Conservation (phyloP, 73 alveolate genomes). For the Paramecium caudatum region DNA sequence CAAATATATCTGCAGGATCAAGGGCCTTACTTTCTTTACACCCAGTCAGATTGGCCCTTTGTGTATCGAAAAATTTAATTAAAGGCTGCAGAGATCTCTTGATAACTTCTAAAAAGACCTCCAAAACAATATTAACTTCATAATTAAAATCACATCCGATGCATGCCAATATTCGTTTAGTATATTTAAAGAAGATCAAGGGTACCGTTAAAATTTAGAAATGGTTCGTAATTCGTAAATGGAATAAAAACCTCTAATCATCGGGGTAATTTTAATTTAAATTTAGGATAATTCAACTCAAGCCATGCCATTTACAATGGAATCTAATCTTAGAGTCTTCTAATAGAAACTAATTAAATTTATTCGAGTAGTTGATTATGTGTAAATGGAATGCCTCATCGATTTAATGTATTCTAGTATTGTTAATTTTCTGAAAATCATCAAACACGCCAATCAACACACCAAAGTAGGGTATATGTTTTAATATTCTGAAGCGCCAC, state of each 20-base stretch:
- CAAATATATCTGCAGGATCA: neutral
- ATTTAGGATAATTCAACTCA: neutral
- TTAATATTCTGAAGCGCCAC: neutral
- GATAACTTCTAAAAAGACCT: neutral
- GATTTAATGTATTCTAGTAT: neutral
- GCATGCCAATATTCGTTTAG: neutral
- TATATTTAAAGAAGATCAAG: neutral
- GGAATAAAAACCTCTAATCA: constrained; percentile 9
- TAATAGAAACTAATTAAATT: constrained; percentile 13
- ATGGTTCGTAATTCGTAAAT: neutral
- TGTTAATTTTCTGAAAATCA: neutral
- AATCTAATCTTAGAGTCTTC: neutral
- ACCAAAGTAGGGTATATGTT: neutral
- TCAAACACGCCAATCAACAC: neutral
- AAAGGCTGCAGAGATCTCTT: neutral
- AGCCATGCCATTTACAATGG: neutral
- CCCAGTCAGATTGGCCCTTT: constrained; percentile 2
- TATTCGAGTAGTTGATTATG: neutral
- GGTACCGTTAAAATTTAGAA: neutral
- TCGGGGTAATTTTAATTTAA: constrained; percentile 1
- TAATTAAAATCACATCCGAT: neutral
- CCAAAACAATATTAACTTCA: neutral
- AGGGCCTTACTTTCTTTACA: neutral
- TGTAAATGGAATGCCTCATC: neutral
- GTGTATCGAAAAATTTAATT: neutral